phyloP scores from a whole-genome alignment of 306 rosid species.

The Sindora glabra region DNA sequence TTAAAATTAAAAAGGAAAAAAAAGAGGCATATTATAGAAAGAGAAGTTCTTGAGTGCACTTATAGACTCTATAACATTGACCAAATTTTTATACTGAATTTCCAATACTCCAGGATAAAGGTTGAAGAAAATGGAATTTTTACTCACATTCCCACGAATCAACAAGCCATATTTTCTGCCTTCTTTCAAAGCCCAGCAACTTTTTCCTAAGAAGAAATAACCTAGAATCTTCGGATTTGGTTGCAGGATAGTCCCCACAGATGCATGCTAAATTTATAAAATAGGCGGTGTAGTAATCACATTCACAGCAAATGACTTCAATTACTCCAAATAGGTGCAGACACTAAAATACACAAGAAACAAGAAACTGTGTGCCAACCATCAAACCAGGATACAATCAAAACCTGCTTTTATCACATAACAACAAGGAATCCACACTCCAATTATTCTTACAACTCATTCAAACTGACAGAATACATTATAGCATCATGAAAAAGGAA shows the following conservation, averaged over 20 bases:
- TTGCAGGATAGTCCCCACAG: not conserved
- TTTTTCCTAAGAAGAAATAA: not conserved
- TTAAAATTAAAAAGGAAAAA: no score
- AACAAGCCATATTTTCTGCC: no score
- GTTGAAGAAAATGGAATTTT: no score
- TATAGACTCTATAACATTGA: no score
- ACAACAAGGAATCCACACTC: constrained; percentile 13
- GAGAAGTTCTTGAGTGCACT: no score
- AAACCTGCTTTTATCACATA: constrained; percentile 8
- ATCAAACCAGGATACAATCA: not conserved
- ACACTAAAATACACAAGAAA: not conserved
- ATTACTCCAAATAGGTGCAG: not conserved
- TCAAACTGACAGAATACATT: constrained; percentile 25
- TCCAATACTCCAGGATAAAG: no score
- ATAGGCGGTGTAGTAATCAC: not conserved
- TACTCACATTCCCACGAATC: no score
- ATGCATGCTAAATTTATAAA: not conserved
- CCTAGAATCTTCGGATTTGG: not conserved
- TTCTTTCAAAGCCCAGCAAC: no score
- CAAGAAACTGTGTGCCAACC: not conserved
- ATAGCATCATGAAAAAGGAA: constrained; percentile 21
- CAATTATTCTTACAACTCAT: constrained; percentile 41
- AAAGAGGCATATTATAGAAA: no score
- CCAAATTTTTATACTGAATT: no score
- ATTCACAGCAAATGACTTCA: not conserved